Base-by-base conservation (phyloP, 176 grass and related monocot genomes). In the Poa annua region DNA sequence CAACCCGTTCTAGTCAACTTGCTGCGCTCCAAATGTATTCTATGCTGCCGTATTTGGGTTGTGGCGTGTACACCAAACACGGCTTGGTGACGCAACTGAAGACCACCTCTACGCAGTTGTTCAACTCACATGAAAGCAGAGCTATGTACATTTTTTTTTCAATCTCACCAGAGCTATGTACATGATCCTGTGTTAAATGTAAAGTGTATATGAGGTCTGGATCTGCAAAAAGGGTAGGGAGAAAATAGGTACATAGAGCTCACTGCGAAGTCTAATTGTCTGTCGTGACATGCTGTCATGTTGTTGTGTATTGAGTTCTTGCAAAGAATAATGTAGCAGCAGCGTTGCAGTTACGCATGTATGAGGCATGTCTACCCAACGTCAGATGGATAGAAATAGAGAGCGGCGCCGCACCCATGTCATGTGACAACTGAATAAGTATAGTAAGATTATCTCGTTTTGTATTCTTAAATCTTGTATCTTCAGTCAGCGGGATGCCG, bases 51-150 rank as follows among this genome's bases (percentile, higher is more conserved):
- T 42, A 17, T 26, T 50, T 8, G 25, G 71, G 71, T 44, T 25
- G 62, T 45, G 53, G 34, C 6, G 10, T 89, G 79, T 86, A 86
- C 38, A 86, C 8, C 0, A 66, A 75, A n/a, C n/a, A 66, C 24
- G 59, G 24, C 17, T n/a, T 66, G n/a, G 2, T 33, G 33, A 56
- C 48, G 79, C 56, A 53, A 26, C 73, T 21, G 44, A 79, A 66
- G 56, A 29, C 35, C 51, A 70, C 36, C 39, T 34, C 20, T 60
- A n/a, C 15, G 34, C 20, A 39, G 75, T 48, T n/a, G 25, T 66
- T 21, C 7, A 17, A 66, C 50, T 42, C 21, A 39, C 8, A 24
- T 78, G 73, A 54, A 73, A 14, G 47, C 65, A 36, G 26, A 73
- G 74, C 22, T 57, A 16, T 56, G 65, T 86, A 81, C 66, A 59